A percentile compares a stretch with the other conserved stretches of the same genome.
Conservation (phyloP, 306 rosid species). For the Hylodesmum podocarpum region DNA sequence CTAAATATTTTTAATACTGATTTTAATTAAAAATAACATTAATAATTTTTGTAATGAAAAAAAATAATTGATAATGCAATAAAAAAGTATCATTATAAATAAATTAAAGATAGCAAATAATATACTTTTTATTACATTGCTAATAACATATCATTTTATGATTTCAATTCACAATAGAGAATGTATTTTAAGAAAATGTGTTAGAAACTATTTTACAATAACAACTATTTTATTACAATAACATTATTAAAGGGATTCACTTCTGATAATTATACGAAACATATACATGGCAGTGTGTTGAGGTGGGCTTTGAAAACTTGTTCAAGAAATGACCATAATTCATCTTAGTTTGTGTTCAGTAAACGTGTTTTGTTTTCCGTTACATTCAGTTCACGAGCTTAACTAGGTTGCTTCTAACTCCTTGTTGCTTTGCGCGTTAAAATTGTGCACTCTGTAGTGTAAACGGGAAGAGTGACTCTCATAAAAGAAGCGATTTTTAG, state of each 20-base stretch:
- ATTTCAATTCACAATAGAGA: too few species aligned
- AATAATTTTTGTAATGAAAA: too few species aligned
- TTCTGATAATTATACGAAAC: background rate
- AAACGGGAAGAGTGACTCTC: background rate
- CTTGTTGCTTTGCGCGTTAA: conserved; percentile 57
- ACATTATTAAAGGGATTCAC: background rate
- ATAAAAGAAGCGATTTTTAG: background rate
- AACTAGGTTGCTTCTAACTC: conserved; percentile 5
- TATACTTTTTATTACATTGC: too few species aligned
- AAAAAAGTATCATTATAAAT: too few species aligned
- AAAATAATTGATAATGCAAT: too few species aligned
- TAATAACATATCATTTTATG: too few species aligned
- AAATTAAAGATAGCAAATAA: too few species aligned
- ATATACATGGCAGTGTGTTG: background rate
- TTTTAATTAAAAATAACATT: background rate
- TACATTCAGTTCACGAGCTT: background rate
- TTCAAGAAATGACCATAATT: background rate
- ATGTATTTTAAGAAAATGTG: too few species aligned
- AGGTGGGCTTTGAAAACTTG: conserved; percentile 20
- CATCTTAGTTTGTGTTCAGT: background rate
- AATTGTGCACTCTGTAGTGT: conserved; percentile 37
- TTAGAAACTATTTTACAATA: too few species aligned
- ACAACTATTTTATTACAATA: too few species aligned
- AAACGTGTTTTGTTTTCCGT: background rate
- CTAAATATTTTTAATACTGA: background rate